Base-by-base conservation (phyloP, 331 rosid genomes). In the Rosa hybrid region DNA sequence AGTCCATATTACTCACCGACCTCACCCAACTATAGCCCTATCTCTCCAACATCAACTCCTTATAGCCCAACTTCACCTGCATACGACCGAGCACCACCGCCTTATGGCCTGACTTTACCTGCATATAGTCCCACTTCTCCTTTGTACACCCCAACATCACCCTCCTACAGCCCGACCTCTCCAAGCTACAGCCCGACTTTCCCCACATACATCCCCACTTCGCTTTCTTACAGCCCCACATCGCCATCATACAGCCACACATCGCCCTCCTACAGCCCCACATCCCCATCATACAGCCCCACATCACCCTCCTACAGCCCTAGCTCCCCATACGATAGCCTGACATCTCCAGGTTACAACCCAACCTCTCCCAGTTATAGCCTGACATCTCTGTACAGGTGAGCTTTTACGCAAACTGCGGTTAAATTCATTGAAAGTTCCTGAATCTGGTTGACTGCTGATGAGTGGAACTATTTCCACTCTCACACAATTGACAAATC, bases 361-460 rank as follows among this genome's bases (percentile, higher is more conserved):
- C 39, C 39, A 34, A 34, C 39, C 39, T 88, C 93, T 17, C 89
- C 92, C 3, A 91, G 97, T 79, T 92, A 94, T 50, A 92, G 98
- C 79, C 97, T 96, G n/a, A 88, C 98, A 13, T 94, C 97, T 51
- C 98, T 97, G 1, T 90, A 94, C 64, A 92, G 98, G 98, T 90
- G 68, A 83, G 83, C 8, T 49, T 21, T 72, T 41, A 50, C 56
- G 41, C 9, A 62, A 63, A 38, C 68, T 57, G 78, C 5, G 2
- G 8, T 63, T 27, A 2, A 13, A 25, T 8, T 79, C 18, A 59
- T 62, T 48, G 27, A 21, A 46, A 30, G n/a, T 49, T 81, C 23
- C 70, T 53, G 41, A 8, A 12, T 56, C 49, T 67, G 39, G 50
- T 46, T 14, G 45, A 74, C 12, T 49, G 71, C 70, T 41, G 42